A percentile compares a stretch with the other conserved stretches of the same genome.
Conservation (phyloP, 371 early-diverging fungal species). For the Lichtheimia corymbifera region DNA sequence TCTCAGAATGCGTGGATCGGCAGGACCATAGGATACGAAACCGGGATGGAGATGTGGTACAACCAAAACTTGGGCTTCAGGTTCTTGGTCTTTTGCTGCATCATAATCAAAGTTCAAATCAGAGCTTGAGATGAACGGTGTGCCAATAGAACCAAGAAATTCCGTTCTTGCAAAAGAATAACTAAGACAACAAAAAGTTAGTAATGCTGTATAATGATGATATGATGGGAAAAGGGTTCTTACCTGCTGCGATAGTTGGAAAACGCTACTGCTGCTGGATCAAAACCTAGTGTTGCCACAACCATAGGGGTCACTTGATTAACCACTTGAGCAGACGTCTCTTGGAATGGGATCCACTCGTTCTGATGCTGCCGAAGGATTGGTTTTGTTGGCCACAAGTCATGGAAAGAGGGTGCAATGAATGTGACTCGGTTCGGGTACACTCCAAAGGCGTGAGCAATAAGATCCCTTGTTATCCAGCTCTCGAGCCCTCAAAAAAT, state of each 20-base stretch:
- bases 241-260: neutral
- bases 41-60: slow-evolving; percentile 3
- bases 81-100: too few species aligned
- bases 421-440: neutral
- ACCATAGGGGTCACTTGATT: neutral
- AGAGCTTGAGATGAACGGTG: neutral
- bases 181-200: neutral
- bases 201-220: too few species aligned
- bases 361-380: neutral
- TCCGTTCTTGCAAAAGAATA: neutral
- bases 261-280: neutral
- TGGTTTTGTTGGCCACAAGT: neutral
- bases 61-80: neutral
- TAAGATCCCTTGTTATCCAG: neutral
- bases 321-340: neutral
- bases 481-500: neutral
- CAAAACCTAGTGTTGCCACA: too few species aligned
- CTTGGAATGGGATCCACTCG: neutral
- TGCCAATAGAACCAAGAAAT: neutral
- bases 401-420: neutral
- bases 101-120: neutral
- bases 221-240: too few species aligned
- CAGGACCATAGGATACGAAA: slow-evolving; percentile 7
- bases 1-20: neutral
- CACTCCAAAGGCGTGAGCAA: neutral